These are phyloP conservation scores for Davidsoniella neocaledoniae DNA, from an alignment of 2,329 filamentous ascomycete species.

Conservation along the genomic window DNA sequence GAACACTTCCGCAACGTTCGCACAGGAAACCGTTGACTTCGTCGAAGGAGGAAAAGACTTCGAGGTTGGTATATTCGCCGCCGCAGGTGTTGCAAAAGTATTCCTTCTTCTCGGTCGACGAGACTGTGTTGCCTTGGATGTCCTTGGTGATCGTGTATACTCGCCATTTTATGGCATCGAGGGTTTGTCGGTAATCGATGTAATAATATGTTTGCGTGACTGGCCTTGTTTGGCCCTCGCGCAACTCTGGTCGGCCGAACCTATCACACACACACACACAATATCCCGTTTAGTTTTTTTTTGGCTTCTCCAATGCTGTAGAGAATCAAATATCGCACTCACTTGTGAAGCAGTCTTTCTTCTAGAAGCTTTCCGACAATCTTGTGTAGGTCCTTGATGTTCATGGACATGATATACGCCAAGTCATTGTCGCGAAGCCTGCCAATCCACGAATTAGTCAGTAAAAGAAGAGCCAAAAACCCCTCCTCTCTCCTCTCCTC, in stretches of 20 bases:
- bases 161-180: conserved; percentile 92
- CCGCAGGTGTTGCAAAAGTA: conserved; percentile 71
- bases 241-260: conserved; percentile 44
- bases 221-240: conserved; percentile 65
- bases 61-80: conserved; percentile 75
- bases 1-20: conserved; percentile 52
- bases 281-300: no score
- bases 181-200: conserved; percentile 84
- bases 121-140: conserved; percentile 68
- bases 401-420: conserved; percentile 71
- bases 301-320: conserved; percentile 43
- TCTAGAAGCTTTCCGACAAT: conserved; percentile 72
- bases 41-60: conserved; percentile 65
- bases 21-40: conserved; percentile 57
- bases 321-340: conserved; percentile 50
- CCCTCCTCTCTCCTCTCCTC: no score
- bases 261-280: not conserved
- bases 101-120: conserved; percentile 77
- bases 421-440: conserved; percentile 78
- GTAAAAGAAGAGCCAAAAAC: conserved; percentile 44
- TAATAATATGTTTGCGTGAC: conserved; percentile 89
- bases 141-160: conserved; percentile 77
- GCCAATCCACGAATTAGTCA: conserved; percentile 40
- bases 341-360: conserved; percentile 45
- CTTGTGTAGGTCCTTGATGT: conserved; percentile 82